Evolutionary conservation across 1,284 basidiomycete genomes (phyloP), one percentile per base, ranked within the genome.

Genomic region (Cutaneotrichosporon arboriforme): DNA sequence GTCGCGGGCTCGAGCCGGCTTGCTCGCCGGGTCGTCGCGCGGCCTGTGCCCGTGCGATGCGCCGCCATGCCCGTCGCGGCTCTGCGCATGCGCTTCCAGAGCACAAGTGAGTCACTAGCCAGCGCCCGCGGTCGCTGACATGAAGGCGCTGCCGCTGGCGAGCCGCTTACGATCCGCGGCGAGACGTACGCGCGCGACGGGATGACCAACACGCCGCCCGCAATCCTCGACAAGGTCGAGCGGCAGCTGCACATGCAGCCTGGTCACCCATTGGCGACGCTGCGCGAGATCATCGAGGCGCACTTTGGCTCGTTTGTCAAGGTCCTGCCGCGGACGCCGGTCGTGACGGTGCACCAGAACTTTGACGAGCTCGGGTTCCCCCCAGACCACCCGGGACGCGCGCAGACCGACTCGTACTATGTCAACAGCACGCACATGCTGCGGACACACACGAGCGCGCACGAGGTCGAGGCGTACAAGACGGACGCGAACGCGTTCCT

Each of bases 311-410:
- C 22, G 18, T 57, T 47, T 37, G 26, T 26, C 21, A 60, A 73
- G 13, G 67, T 80, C 43, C 66, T 84, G 21, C 84, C 87, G 10
- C 78, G 86, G 51, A 88, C 90, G 1, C 91, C 96, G 0, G 79
- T 97, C 49, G 96, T 98, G 49, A 85, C 90, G 1, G 88, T 92
- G 2, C 79, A 81, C 66, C 84, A 93, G 74, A 99, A 99, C 78
- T 99, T 99, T 74, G 96, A 97, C 75, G 88, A 94, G 63, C 84
- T 99, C 20, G 91, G 90, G 14, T 97, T 99, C 75, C 85, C 94
- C 0, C 68, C 78, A 5, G 91, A 97, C 77, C 96, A 99, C 70
- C 93, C 94, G 1, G 96, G 96, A 2, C 84, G 96, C 52, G 81
- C 84, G 18, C 78, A 84, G 44, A 89, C 89, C 22, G 96, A 99